Percentiles rank a stretch among this genome's conserved stretches.
Evolutionary conservation across 202 grass and related monocot genomes (phyloP).

Genomic region (Saccharum hybrid): DNA sequence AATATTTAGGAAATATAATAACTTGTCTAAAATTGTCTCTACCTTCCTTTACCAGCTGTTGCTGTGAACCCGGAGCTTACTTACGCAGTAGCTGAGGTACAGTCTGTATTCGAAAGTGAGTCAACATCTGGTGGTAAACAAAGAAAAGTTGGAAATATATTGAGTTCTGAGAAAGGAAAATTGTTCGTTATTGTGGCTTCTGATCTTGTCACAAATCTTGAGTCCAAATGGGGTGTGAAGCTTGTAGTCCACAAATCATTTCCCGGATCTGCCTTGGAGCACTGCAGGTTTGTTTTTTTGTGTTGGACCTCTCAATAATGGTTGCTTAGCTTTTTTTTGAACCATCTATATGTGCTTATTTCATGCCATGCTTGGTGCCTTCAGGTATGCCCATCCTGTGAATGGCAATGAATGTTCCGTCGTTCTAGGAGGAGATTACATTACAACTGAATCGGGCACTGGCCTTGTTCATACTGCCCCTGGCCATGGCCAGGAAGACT

Average conservation of each 20-base stretch:
- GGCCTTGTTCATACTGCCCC: slow-evolving; percentile 99
- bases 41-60: slow-evolving; percentile 73
- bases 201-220: slow-evolving; percentile 80
- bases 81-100: slow-evolving; percentile 78
- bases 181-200: slow-evolving; percentile 74
- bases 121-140: slow-evolving; percentile 58
- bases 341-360: slow-evolving; percentile 21
- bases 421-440: slow-evolving; percentile 92
- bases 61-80: slow-evolving; percentile 82
- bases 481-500: slow-evolving; percentile 98
- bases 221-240: slow-evolving; percentile 88
- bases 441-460: slow-evolving; percentile 96
- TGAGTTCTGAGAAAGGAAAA: slow-evolving; percentile 60
- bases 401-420: slow-evolving; percentile 86
- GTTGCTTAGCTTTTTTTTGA: neutral
- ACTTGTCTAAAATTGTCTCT: slow-evolving; percentile 42
- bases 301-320: slow-evolving; percentile 24
- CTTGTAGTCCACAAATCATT: slow-evolving; percentile 74
- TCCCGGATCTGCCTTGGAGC: slow-evolving; percentile 81
- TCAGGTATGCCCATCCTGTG: slow-evolving; percentile 85
- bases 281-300: slow-evolving; percentile 65
- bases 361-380: slow-evolving; percentile 36
- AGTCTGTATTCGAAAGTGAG: slow-evolving; percentile 50
- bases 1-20: slow-evolving; percentile 23
- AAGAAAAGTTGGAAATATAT: slow-evolving; percentile 65